phyloP scores from a whole-genome alignment of 2,329 filamentous ascomycete species.

The Colletotrichum musae region DNA sequence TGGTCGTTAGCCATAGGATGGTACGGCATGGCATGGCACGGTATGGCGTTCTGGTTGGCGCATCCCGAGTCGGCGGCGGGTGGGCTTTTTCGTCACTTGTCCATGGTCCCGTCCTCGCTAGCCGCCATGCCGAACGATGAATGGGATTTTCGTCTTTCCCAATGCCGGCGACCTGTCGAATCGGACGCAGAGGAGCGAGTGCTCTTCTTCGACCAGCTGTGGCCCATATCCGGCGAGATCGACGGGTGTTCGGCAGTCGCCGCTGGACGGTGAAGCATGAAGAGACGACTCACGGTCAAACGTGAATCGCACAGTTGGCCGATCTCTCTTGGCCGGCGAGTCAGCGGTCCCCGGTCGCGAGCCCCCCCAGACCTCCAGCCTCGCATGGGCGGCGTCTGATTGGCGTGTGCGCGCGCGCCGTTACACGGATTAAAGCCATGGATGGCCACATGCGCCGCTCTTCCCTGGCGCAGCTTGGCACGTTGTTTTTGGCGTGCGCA shows the following conservation, averaged over 20 bases:
- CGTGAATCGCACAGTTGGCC: conserved; percentile 35
- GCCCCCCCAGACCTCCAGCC: conserved; percentile 34
- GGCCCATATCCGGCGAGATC: conserved; percentile 31
- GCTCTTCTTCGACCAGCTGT: not conserved
- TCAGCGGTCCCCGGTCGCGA: conserved; percentile 35
- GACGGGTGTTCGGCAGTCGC: conserved; percentile 34
- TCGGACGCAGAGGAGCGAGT: not conserved
- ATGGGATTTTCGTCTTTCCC: conserved; percentile 22
- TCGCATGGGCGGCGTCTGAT: conserved; percentile 29
- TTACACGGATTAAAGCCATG: conserved; percentile 27
- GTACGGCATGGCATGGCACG: too few species aligned
- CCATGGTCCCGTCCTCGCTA: conserved; percentile 16
- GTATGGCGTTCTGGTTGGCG: conserved; percentile 16
- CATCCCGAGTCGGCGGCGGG: not conserved
- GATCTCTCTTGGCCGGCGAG: conserved; percentile 38
- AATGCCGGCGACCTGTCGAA: conserved; percentile 21
- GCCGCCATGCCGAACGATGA: conserved; percentile 4
- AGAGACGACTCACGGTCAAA: conserved; percentile 32
- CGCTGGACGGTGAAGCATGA: conserved; percentile 22
- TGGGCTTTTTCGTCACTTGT: conserved; percentile 16
- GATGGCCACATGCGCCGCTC: conserved; percentile 38
- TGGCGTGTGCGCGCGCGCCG: conserved; percentile 9
- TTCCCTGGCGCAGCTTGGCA: conserved; percentile 29
- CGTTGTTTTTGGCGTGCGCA: conserved; percentile 8
- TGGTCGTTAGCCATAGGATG: too few species aligned